Evolutionary conservation across 2,329 filamentous ascomycete genomes (phyloP), one percentile per base, ranked within the genome.

Genomic region (Fragosphaeria purpurea): DNA sequence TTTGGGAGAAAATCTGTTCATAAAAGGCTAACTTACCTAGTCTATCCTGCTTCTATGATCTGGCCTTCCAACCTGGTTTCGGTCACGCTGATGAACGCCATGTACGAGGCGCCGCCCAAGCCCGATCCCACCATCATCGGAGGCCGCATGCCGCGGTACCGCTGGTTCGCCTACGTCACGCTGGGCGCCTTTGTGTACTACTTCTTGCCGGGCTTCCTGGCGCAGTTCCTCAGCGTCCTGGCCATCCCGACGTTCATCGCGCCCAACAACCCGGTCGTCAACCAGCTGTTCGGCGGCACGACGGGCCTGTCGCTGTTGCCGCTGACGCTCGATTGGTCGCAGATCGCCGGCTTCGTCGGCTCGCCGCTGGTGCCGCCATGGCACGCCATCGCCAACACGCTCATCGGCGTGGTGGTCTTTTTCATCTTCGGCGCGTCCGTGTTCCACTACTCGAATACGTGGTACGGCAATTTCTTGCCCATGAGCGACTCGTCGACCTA

Each of bases 351-450:
- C 44, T 88, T 79, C 54, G 71, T 85, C 47, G 77, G 78, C 34
- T 85, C 80, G 8, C 84, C 83, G 22, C 65, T 88, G 39, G 82
- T 86, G 46, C 77, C 82, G 3, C 84, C 84, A 5, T 88, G 82
- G 76, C 79, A 83, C 61, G 84, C 83, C 7, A 87, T 87, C 56
- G 82, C 80, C 51, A 88, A 88, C 60, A 86, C 82, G 0, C 63
- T 85, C 41, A 77, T 86, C 37, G 83, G 83, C 12, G 76, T 86
- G 33, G 70, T 85, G 1, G 32, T 75, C 1, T 86, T 85, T 61
- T 86, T 79, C 60, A 73, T 86, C 52, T 63, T 85, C n/a, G 65
- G 74, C 4, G 71, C 77, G 1, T 70, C 76, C 0, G 67, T 74
- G 5, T 65, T 88, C 13, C 83, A 88, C 61, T 89, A 82, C 60